Conservation (phyloP, 1,284 basidiomycete species). For the Inonotus obliquus region DNA sequence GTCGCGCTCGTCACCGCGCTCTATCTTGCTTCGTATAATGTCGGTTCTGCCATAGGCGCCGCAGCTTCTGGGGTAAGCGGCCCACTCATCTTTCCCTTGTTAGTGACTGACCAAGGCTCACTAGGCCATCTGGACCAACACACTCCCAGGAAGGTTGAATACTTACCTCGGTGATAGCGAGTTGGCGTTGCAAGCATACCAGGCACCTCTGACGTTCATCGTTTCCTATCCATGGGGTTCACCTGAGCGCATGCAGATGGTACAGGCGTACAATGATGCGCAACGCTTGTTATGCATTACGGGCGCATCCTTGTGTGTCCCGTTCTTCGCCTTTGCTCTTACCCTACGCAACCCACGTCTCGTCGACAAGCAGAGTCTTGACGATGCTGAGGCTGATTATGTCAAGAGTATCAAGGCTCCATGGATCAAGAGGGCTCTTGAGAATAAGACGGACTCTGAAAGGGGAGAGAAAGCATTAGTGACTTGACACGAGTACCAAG, state of each 20-base stretch:
- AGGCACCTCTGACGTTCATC: conserved; percentile 28
- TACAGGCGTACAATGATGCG: conserved; percentile 15
- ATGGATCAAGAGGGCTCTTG: not conserved
- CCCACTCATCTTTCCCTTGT: not conserved
- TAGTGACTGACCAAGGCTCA: not conserved
- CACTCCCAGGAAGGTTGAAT: conserved; percentile 27
- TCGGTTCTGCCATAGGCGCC: conserved; percentile 34
- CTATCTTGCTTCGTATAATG: conserved; percentile 32
- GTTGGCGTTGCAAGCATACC: conserved; percentile 29
- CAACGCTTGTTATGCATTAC: conserved; percentile 19
- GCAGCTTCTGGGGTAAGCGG: conserved; percentile 30
- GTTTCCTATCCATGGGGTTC: conserved; percentile 29
- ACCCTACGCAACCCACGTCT: conserved; percentile 16
- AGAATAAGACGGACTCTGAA: not conserved
- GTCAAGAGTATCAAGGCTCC: not conserved
- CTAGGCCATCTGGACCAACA: conserved; percentile 35
- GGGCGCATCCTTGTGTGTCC: conserved; percentile 17
- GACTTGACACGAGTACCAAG: not conserved
- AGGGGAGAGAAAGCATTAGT: not conserved
- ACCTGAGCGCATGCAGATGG: conserved; percentile 27
- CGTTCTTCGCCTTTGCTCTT: conserved; percentile 15
- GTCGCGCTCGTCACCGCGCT: conserved; percentile 33
- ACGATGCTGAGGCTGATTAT: not conserved
- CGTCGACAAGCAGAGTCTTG: conserved; percentile 15
- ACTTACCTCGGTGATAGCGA: conserved; percentile 27